Evolutionary conservation across 495 filamentous ascomycete species (phyloP), one percentile per base, ranked within the genome.

Genomic region (Daldinia bambusicola): DNA sequence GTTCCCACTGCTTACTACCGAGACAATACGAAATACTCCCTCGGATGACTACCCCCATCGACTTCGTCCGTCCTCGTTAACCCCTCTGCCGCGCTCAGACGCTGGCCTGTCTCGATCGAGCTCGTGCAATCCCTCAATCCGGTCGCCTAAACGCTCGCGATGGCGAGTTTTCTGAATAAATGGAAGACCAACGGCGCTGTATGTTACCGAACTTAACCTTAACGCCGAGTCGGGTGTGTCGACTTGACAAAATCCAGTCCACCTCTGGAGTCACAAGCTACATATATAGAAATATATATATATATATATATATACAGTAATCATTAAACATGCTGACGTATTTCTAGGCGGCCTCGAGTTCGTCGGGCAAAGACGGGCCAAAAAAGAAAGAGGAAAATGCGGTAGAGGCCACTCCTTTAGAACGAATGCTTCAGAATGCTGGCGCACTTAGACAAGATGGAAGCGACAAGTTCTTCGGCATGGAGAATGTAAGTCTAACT

Each of bases 391-490:
- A 94, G 60, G 86, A 88, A 63, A 84, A 89, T 69, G 77, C 83
- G 45, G 86, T 83, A 13, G 90, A 90, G 76, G 80, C 90, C 61
- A 95, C 92, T 4, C 91, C 94, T 12, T 78, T 98, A 18, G 92
- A 97, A 81, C 95, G 91, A 83, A 87, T 93, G 79, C 80, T 98
- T 34, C 85, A 87, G 68, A 92, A 94, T 78, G 87, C 93, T 56
- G 93, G 93, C 12, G 85, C 93, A 0, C 80, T 95, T 64, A 87
- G 93, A 66, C 82, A 82, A 40, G 94, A 99, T 83, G 95, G 96
- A 20, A 98, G 92, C 79, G 95, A 99, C 81, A 97, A 97, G 84
- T 98, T 97, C 81, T 98, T 95, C 83, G 95, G 96, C 2, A 90
- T 98, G 84, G 95, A 98, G 80, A 99, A 99, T 83, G 94, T 98